Base-by-base conservation (phyloP, 2,329 filamentous ascomycete species). In the Pyricularia grisea region DNA sequence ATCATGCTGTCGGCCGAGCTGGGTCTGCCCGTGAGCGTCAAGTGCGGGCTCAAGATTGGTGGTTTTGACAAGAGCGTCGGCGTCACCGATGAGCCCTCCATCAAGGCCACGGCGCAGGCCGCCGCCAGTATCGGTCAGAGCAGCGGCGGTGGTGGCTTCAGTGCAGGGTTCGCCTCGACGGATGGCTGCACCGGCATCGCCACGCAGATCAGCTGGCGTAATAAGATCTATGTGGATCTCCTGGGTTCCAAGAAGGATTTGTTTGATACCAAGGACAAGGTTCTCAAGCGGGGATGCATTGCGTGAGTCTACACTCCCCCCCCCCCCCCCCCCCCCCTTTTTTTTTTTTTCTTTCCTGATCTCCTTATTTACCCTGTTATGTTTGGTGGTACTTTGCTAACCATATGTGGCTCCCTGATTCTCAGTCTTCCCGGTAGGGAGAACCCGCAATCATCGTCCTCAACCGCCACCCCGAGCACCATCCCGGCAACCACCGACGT, bases 161-260 rank as follows among this genome's bases (percentile, higher is more conserved):
- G 66, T 1, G 74, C 66, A 2, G 74, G 72, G 0, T 72, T 76
- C 67, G 70, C 66, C 12, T 70, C 73, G 5, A 70, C 33, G 1
- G 67, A 75, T 12, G 72, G 72, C 11, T 78, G 76, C 66, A 68
- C 70, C 1, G 76, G 76, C 50, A 74, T 77, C 65, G 69, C 68
- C 68, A 73, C 74, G 4, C 71, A 73, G 63, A 66, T 77, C 42
- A 76, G 69, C 71, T 75, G 74, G 74, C 72, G 75, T 7, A 77
- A 77, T 68, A 70, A 61, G 65, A 61, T 78, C 7, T 74, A 70
- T 36, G 65, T 73, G 11, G 73, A 74, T 20, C 58, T 73, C 12
- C 55, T 72, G 3, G 72, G 71, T 2, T 14, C 70, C n/a, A 70
- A 65, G 14, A 67, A 70, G 20, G 65, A 72, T 4, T 68, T 75